Conservation (phyloP, 306 rosid species). For the Luffa aegyptiaca region DNA sequence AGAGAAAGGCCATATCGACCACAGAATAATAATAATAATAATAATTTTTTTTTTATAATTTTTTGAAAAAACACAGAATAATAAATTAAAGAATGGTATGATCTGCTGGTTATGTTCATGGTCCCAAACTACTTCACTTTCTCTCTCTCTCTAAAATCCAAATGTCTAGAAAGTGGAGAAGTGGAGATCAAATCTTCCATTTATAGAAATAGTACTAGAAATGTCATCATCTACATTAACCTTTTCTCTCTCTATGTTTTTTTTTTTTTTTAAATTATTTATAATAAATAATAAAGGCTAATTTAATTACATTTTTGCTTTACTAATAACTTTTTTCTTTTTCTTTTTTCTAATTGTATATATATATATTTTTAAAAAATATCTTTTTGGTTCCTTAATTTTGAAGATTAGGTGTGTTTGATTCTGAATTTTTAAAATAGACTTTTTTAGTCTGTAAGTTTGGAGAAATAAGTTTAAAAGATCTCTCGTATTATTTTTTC, state of each 20-base stretch:
- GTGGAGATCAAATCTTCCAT: conserved; percentile 5
- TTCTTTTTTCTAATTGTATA: no score
- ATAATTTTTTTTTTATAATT: no score
- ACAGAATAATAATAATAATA: neutral
- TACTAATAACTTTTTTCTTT: neutral
- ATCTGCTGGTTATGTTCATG: neutral
- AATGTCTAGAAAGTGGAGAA: neutral
- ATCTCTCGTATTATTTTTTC: no score
- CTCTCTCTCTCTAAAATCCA: neutral
- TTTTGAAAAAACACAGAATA: neutral
- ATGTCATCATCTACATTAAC: neutral
- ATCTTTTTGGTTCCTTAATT: no score
- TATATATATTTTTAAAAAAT: no score
- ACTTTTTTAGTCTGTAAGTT: no score
- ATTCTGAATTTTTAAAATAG: no score
- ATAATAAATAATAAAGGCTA: neutral
- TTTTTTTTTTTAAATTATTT: neutral
- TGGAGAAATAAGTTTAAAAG: no score
- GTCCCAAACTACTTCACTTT: neutral
- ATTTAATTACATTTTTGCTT: neutral
- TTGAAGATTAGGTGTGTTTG: no score
- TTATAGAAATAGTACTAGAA: neutral
- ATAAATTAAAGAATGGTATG: neutral
- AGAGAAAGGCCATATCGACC: neutral
- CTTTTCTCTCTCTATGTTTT: neutral